Base-by-base conservation (phyloP, 2,329 filamentous ascomycete species). In the Nannizziopsis arthrosporioides region DNA sequence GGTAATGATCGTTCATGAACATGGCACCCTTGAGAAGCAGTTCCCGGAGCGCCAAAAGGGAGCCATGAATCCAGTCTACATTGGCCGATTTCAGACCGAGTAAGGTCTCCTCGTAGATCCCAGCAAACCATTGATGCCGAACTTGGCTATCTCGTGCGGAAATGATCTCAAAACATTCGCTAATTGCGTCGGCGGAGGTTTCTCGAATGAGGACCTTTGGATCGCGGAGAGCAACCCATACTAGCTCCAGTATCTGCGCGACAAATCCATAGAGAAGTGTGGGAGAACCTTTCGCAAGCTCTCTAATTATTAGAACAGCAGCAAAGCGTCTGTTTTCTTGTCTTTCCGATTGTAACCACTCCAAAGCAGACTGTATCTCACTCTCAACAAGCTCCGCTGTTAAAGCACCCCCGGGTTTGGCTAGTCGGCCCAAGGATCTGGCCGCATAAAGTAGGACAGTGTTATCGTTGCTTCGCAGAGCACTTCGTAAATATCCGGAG, bases 1-100 rank as follows among this genome's bases (percentile, higher is more conserved):
- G 80, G 65, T 96, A 98, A 61, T 89, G 81, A 35, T 89, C 85
- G 59, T 94, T 88, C 92, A 98, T 96, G 66, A 94, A 98, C 90
- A 98, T 98, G 57, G 88, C 89, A 46, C 92, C 92, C 63, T 94
- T 90, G 54, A 92, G 80, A 14, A 98, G 78, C 42, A 98, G 76
- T 68, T 96, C 90, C 64, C 90, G 93, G 59, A 96, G 76, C 1
- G 93, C 88, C 15, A 98, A 75, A 36, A 98, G 75, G 1, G 90
- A 95, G n/a, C 87, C 92, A 62, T 98, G 93, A 37, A 94, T 83
- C 51, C 81, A 84, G 64, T 98, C 92, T 47, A 93, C 77, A 14
- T 86, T 87, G 57, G 81, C 84, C 44, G 82, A 77, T 62, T 82
- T 81, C 56, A 98, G 80, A 5, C 89, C 89, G 52, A 78, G 75